These are phyloP conservation scores for Penicillium nordicum DNA, from an alignment of 2,329 filamentous ascomycete genomes.

Conservation along the genomic window DNA sequence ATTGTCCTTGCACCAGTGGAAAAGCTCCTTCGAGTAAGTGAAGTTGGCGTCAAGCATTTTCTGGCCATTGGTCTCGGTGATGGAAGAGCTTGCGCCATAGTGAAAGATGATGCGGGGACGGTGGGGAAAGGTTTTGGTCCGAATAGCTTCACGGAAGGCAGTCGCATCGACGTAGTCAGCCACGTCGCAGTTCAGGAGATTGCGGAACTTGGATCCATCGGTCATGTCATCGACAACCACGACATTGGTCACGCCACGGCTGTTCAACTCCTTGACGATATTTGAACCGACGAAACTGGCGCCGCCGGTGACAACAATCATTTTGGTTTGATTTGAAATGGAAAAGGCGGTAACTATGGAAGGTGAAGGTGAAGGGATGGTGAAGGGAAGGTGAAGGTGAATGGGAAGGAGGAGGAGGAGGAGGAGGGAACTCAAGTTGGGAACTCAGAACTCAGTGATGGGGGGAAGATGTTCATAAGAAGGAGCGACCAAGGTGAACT, in stretches of 20 bases:
- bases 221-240: conserved; percentile 1
- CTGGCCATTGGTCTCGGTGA: background rate
- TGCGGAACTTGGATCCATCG: conserved; percentile 4
- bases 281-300: conserved; percentile 3
- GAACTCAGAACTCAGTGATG: background rate
- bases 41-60: background rate
- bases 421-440: background rate
- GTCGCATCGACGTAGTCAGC: background rate
- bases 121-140: background rate
- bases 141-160: background rate
- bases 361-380: too few relatives aligned
- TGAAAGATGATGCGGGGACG: conserved; percentile 2
- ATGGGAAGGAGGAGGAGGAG: too few relatives aligned
- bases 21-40: conserved; percentile 6
- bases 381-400: too few relatives aligned
- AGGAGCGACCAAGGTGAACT: background rate
- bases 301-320: conserved; percentile 4
- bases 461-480: background rate
- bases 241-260: background rate
- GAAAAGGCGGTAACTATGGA: too few relatives aligned
- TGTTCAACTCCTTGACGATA: conserved; percentile 3
- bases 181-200: background rate
- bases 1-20: conserved; percentile 3
- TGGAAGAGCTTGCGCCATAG: background rate
- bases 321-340: background rate